A percentile compares a stretch with the other conserved stretches of the same genome.
These are phyloP conservation scores for Apophysomyces elegans DNA, from an alignment of 371 early-diverging fungal genomes.

Conservation along the genomic window DNA sequence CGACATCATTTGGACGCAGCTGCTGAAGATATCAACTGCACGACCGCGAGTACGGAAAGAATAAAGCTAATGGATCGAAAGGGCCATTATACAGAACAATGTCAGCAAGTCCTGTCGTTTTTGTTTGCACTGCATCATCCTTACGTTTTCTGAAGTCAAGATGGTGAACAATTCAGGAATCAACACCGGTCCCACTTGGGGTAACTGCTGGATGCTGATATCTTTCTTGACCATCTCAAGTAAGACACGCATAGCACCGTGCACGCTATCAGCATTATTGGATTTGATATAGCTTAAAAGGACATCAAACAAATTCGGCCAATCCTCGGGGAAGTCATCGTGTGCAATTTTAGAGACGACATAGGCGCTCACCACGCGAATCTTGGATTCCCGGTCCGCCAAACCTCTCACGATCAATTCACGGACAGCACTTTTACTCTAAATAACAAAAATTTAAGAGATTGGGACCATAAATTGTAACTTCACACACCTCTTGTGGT, in stretches of 20 bases:
- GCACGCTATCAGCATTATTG: slow-evolving; percentile 73
- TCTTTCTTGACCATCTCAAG: slow-evolving; percentile 85
- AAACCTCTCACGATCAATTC: slow-evolving; percentile 60
- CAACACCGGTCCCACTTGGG: slow-evolving; percentile 76
- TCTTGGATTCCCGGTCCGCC: slow-evolving; percentile 58
- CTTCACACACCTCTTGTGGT: slow-evolving; percentile 49
- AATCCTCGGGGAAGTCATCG: slow-evolving; percentile 93
- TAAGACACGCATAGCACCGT: slow-evolving; percentile 89
- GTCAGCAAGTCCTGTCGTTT: slow-evolving; percentile 8
- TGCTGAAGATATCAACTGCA: slow-evolving; percentile 81
- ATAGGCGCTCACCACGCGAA: slow-evolving; percentile 76
- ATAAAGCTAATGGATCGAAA: slow-evolving; percentile 43
- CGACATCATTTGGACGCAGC: slow-evolving; percentile 81
- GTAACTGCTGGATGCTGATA: slow-evolving; percentile 86
- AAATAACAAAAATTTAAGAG: slow-evolving; percentile 5
- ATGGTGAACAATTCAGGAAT: slow-evolving; percentile 85
- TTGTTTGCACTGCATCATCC: background rate
- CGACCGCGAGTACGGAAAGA: slow-evolving; percentile 75
- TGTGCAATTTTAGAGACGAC: slow-evolving; percentile 88
- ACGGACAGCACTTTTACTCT: slow-evolving; percentile 58
- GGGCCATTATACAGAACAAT: background rate
- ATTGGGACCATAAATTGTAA: background rate
- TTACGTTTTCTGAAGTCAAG: slow-evolving; percentile 58
- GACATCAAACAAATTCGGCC: slow-evolving; percentile 89
- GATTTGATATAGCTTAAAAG: slow-evolving; percentile 73